Evolutionary conservation across 352 stramenopile species (phyloP).

Genomic region (Globisporangium spiculum): DNA sequence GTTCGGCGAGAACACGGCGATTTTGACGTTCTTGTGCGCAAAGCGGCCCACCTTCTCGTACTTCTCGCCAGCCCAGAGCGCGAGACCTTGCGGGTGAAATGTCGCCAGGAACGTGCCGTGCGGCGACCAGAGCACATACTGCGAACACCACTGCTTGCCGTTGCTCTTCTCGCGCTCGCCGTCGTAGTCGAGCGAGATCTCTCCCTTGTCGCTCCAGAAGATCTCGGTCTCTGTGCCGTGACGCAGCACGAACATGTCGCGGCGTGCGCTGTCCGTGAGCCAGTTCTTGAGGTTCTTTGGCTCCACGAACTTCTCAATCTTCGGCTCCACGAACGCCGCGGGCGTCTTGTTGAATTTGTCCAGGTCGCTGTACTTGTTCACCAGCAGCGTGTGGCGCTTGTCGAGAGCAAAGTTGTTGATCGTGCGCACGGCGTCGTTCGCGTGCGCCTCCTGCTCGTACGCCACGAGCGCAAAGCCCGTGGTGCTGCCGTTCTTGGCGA

Average conservation of each 20-base stretch:
- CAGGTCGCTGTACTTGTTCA: slow-evolving; percentile 91
- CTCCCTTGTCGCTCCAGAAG: slow-evolving; percentile 93
- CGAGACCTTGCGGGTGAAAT: slow-evolving; percentile 96
- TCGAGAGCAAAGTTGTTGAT: slow-evolving; percentile 92
- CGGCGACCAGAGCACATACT: slow-evolving; percentile 97
- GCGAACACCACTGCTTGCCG: slow-evolving; percentile 97
- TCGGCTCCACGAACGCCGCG: slow-evolving; percentile 75
- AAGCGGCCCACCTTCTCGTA: slow-evolving; percentile 98
- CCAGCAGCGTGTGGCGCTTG: slow-evolving; percentile 96
- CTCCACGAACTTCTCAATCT: slow-evolving; percentile 86
- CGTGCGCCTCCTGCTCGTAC: slow-evolving; percentile 73
- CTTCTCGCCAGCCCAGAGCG: slow-evolving; percentile 95
- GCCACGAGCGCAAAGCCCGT: slow-evolving; percentile 82
- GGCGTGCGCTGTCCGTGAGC: slow-evolving; percentile 88
- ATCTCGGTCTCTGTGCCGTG: slow-evolving; percentile 96
- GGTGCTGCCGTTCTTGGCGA: slow-evolving; percentile 49
- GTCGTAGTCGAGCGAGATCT: slow-evolving; percentile 92
- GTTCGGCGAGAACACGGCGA: slow-evolving; percentile 93
- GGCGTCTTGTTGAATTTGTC: slow-evolving; percentile 73
- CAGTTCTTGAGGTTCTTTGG: slow-evolving; percentile 92
- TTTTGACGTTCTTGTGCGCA: slow-evolving; percentile 93
- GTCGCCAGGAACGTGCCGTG: slow-evolving; percentile 97
- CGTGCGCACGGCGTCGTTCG: slow-evolving; percentile 75
- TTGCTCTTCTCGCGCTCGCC: slow-evolving; percentile 94
- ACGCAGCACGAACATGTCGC: slow-evolving; percentile 95